Base-by-base conservation (phyloP, 345 rosid genomes). In the Salix koriyanagi region DNA sequence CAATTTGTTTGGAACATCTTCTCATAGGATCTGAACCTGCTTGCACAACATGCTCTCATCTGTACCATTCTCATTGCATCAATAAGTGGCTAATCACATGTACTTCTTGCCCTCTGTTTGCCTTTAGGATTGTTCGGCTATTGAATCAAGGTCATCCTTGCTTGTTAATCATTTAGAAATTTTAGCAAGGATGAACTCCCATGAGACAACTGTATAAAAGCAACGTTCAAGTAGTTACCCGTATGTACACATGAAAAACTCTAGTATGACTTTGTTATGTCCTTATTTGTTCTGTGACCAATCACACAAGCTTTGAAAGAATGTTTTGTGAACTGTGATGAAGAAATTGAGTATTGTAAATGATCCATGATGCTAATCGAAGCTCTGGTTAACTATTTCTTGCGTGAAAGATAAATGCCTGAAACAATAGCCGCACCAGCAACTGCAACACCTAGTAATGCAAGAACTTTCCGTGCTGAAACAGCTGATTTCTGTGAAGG, bases 381-480 rank as follows among this genome's bases (percentile, higher is more conserved):
- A 26, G 66, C 67, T 54, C 8, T 2, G 1, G 28, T 28, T 26
- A 74, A 12, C 77, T 82, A 93, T 74, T 86, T 89, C 87, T 86
- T 91, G 83, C 89, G 78, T 75, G 87, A 77, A 65, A 90, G 70
- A 66, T 86, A 88, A 73, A 91, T 84, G 37, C 96, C 97, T 0
- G 97, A 86, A 52, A 90, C 78, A 39, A 93, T 83, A 54, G 97
- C 94, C 46, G 84, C 93, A 42, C 97, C 92, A 44, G 90, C 90
- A 69, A 85, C 91, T 1, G 88, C 91, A 62, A 83, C 81, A n/a
- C 93, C 94, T 56, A 93, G 75, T 50, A 97, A 86, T 15, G 94
- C 64, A 41, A 95, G 77, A 71, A 91, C 77, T 81, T 91, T 96
- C 76, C 82, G 34, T 1, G 82, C 77, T 12, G 91, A 84, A 77